Evolutionary conservation across 2,329 filamentous ascomycete genomes (phyloP).

Genomic region (Ascocoryne sarcoides): DNA sequence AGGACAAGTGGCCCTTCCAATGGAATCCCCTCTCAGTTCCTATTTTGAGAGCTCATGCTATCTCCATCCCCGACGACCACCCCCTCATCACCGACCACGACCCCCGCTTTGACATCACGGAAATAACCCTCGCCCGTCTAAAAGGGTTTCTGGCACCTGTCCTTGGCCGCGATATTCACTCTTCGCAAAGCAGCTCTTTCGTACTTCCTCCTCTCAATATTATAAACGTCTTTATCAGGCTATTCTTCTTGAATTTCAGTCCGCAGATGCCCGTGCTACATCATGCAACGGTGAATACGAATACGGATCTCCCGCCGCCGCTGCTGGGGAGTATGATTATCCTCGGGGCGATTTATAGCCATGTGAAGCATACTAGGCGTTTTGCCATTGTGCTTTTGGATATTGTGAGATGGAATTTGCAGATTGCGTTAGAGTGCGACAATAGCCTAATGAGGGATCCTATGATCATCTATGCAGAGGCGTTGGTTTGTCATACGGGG

Average conservation of each 20-base stretch:
- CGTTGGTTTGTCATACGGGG: constrained; percentile 18
- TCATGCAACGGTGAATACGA: constrained; percentile 18
- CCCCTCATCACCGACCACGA: constrained; percentile 13
- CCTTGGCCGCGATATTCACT: constrained; percentile 7
- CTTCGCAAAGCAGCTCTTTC: constrained; percentile 9
- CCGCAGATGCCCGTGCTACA: constrained; percentile 22
- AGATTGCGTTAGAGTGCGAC: constrained; percentile 16
- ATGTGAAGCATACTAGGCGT: constrained; percentile 17
- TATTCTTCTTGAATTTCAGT: constrained; percentile 22
- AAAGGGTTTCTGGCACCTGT: constrained; percentile 12
- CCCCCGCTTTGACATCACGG: constrained; percentile 18
- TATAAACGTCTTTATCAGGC: constrained; percentile 20
- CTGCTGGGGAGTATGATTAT: constrained; percentile 19
- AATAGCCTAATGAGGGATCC: constrained; percentile 17
- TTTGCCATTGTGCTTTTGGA: constrained; percentile 21
- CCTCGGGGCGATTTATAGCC: constrained; percentile 19
- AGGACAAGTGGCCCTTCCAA: constrained; percentile 20
- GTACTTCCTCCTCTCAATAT: constrained; percentile 15
- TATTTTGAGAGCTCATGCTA: constrained; percentile 13
- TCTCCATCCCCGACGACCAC: constrained; percentile 13
- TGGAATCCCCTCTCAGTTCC: constrained; percentile 16
- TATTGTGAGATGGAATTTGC: constrained; percentile 19
- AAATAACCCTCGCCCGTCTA: constrained; percentile 12
- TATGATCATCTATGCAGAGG: constrained; percentile 21
- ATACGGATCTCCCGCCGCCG: constrained; percentile 18